These are phyloP conservation scores for Posidonia oceanica DNA, from an alignment of 116 monocot genomes.

Conservation along the genomic window DNA sequence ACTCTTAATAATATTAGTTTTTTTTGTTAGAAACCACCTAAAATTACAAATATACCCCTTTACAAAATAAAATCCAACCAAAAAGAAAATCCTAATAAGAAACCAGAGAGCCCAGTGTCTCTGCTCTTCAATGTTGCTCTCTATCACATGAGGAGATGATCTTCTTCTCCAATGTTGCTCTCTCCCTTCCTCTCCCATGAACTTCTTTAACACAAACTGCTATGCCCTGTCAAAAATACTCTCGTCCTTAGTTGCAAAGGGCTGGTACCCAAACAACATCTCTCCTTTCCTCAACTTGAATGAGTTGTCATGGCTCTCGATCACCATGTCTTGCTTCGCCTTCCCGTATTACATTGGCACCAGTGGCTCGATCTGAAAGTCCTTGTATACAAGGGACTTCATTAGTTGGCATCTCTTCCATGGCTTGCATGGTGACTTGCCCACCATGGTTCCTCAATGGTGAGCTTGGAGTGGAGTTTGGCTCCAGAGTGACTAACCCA, in stretches of 20 bases:
- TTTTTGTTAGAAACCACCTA: too few species aligned
- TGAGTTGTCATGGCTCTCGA: constrained; percentile 40
- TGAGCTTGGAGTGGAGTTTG: constrained; percentile 28
- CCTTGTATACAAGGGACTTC: constrained; percentile 45
- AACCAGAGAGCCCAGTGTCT: too few species aligned
- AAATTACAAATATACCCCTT: too few species aligned
- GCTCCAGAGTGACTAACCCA: constrained; percentile 32
- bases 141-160: too few species aligned
- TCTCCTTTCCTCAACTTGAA: constrained; percentile 38
- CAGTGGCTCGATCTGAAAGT: constrained; percentile 42
- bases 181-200: constrained; percentile 28
- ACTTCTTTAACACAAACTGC: constrained; percentile 38
- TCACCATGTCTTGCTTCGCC: constrained; percentile 40
- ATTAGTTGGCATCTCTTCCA: constrained; percentile 40
- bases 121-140: too few species aligned
- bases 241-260: constrained; percentile 45
- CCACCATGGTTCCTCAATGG: constrained; percentile 21
- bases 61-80: too few species aligned
- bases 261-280: constrained; percentile 61
- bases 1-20: too few species aligned
- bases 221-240: constrained; percentile 33
- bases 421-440: constrained; percentile 21
- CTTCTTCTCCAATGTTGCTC: too few species aligned
- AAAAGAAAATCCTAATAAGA: too few species aligned
- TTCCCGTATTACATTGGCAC: constrained; percentile 45